phyloP scores from a whole-genome alignment of 345 rosid genomes.

The Eucalyptus melliodora region DNA sequence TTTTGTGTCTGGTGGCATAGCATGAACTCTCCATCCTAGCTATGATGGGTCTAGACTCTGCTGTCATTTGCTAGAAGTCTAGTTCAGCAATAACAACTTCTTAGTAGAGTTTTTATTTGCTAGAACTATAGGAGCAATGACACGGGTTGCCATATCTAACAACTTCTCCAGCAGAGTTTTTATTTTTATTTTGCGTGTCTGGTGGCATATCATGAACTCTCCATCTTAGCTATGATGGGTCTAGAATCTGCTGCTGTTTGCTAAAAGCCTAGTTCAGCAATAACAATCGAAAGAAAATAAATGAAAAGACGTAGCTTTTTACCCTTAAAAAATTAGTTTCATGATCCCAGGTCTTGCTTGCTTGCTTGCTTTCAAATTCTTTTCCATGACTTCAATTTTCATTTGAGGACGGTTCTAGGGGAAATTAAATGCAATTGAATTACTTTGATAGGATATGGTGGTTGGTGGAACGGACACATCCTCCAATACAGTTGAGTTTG shows the following conservation, averaged over 20 bases:
- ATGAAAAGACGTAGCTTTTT: neutral
- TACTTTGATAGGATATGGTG: constrained; percentile 34
- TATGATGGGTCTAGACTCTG: neutral
- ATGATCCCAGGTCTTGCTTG: neutral
- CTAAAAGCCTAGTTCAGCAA: neutral
- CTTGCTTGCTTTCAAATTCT: neutral
- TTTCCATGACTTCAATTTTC: neutral
- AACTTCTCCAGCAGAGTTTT: neutral
- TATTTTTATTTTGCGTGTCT: no score
- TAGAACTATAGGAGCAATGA: neutral
- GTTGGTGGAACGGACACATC: constrained; percentile 52
- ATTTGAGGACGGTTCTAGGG: neutral
- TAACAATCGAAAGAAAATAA: neutral
- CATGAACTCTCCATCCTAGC: neutral
- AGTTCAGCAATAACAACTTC: neutral
- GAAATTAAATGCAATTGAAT: neutral
- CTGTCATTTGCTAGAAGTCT: neutral
- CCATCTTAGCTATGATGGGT: neutral
- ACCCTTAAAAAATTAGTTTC: neutral
- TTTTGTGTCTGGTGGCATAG: neutral
- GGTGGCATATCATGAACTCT: neutral
- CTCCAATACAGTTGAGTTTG: constrained; percentile 36
- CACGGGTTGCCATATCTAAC: neutral
- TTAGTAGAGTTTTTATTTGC: no score
- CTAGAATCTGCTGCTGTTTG: neutral